Evolutionary conservation across 1,139 yeast species (phyloP).

Genomic region (Spathaspora jeffriesii): DNA sequence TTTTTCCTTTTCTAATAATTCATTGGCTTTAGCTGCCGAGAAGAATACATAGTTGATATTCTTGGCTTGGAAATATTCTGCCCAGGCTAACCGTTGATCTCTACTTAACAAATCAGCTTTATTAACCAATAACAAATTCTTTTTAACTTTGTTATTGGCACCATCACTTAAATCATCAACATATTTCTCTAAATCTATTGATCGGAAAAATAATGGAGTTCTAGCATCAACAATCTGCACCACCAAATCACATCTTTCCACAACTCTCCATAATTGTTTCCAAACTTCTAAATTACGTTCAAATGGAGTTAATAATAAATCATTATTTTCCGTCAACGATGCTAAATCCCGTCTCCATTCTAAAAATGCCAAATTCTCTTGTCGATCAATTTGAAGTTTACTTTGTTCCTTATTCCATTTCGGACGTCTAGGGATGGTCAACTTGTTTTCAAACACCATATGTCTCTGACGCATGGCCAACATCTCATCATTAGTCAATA

Average conservation of each 20-base stretch:
- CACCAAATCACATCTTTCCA: conserved; percentile 89
- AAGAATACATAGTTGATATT: conserved; percentile 88
- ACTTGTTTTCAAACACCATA: conserved; percentile 70
- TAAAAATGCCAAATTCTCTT: conserved; percentile 88
- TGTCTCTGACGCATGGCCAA: conserved; percentile 64
- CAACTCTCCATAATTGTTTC: conserved; percentile 99
- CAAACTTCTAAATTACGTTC: conserved; percentile 98
- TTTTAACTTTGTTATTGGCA: conserved; percentile 50
- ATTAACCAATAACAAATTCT: conserved; percentile 81
- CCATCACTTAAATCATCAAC: conserved; percentile 70
- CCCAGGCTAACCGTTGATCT: conserved; percentile 84
- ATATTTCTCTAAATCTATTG: conserved; percentile 84
- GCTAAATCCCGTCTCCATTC: conserved; percentile 95
- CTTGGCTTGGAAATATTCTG: conserved; percentile 68
- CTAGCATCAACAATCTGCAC: conserved; percentile 99
- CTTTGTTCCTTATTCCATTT: conserved; percentile 76
- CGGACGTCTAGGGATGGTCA: conserved; percentile 97
- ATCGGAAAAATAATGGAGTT: conserved; percentile 88
- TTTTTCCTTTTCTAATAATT: conserved; percentile 59
- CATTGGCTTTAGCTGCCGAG: conserved; percentile 86
- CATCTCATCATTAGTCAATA: conserved; percentile 71
- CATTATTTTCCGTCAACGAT: conserved; percentile 75
- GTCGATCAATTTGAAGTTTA: conserved; percentile 76
- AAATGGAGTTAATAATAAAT: conserved; percentile 89
- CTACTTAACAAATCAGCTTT: conserved; percentile 88